Evolutionary conservation across 176 grass and related monocot species (phyloP), one percentile per base, ranked within the genome.

Genomic region (Hsuehochloa calcarea): DNA sequence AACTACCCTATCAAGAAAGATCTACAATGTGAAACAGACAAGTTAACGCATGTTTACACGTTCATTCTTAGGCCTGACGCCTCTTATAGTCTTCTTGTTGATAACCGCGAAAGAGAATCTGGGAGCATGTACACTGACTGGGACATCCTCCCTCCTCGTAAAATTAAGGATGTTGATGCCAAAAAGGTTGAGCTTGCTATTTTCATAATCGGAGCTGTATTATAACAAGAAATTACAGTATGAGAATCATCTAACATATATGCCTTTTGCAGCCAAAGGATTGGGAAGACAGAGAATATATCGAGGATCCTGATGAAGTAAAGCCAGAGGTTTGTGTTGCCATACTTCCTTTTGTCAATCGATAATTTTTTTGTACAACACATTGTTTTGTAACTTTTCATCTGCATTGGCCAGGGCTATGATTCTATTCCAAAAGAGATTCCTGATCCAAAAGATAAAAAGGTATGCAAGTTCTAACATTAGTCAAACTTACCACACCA

Each of bases 81-180:
- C 0, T 99, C 97, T 65, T 99, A 99, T 74, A 99, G 93, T 50
- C 15, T 99, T 85, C 92, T 99, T 40, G 90, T 99, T 72, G 93
- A 99, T 91, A 99, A 99, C 74, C 92, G 97, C 39, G 93, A 99
- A 89, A 99, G 84, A 84, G 97, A 99, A 78, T 92, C 90, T 11
- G 97, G 97, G 34, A 99, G 93, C 88, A 91, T 99, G 93, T 99
- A 99, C 66, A 94, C 93, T 31, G 97, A 99, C 80, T 99, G 97
- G 97, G 93, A 99, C 60, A 99, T 99, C 78, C 90, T 99, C 46
- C 93, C 97, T 75, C 97, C 97, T 92, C 90, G 92, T 72, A 99
- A 91, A 75, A 92, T 99, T 58, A 99, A 99, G 86, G 93, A 77
- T 72, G 55, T 94, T 92, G 69, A 92, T 77, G 97, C 97, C 43